Percentiles rank a stretch among this genome's conserved stretches.
Evolutionary conservation across 768 basidiomycete genomes (phyloP).

Genomic region (Sporobolomyces pararoseus): DNA sequence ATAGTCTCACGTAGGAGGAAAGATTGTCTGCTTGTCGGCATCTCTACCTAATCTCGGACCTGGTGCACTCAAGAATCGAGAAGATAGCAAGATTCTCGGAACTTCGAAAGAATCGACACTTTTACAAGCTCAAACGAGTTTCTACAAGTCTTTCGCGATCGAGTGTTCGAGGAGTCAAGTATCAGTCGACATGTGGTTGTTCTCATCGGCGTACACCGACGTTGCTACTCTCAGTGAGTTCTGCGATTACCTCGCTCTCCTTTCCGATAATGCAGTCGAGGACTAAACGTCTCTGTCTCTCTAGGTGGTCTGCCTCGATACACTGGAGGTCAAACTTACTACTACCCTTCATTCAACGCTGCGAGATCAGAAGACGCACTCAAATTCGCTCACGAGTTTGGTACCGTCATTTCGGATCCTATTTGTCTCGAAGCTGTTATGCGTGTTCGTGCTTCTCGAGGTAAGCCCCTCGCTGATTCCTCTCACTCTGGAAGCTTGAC

Average conservation of each 20-base stretch:
- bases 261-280: too few relatives aligned
- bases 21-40: slow-evolving; percentile 81
- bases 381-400: slow-evolving; percentile 97
- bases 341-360: slow-evolving; percentile 97
- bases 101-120: slow-evolving; percentile 92
- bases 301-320: slow-evolving; percentile 91
- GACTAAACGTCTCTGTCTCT: too few relatives aligned
- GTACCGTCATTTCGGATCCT: slow-evolving; percentile 83
- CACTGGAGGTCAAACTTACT: slow-evolving; percentile 95
- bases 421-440: slow-evolving; percentile 97
- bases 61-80: slow-evolving; percentile 89
- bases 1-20: slow-evolving; percentile 87
- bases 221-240: slow-evolving; percentile 79
- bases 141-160: slow-evolving; percentile 98
- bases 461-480: slow-evolving; percentile 51
- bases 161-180: slow-evolving; percentile 96
- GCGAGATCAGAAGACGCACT: slow-evolving; percentile 88
- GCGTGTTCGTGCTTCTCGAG: slow-evolving; percentile 94
- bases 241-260: neutral
- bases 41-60: slow-evolving; percentile 81
- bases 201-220: slow-evolving; percentile 88
- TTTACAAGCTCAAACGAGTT: slow-evolving; percentile 85
- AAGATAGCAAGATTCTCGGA: slow-evolving; percentile 92
- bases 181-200: slow-evolving; percentile 98
- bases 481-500: too few relatives aligned